Conservation (phyloP, 257 asterid genomes). For the Plectranthus barbatus region DNA sequence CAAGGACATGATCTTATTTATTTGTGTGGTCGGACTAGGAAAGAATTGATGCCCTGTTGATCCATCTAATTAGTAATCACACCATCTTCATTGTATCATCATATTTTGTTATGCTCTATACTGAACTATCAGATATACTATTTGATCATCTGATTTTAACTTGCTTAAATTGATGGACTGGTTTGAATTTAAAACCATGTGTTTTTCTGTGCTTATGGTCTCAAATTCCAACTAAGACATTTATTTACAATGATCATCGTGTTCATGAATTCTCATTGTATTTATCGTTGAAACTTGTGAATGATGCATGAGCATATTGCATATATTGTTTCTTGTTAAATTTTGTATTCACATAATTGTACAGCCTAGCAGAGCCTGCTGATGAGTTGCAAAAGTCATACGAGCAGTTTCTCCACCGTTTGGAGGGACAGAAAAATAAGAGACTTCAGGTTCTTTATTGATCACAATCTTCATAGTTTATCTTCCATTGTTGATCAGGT, state of each 20-base stretch:
- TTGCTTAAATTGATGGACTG: neutral
- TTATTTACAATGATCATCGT: neutral
- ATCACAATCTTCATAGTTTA: conserved; percentile 6
- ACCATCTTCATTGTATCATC: neutral
- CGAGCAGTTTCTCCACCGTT: conserved; percentile 74
- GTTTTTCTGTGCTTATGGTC: neutral
- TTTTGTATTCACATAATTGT: conserved; percentile 4
- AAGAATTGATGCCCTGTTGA: neutral
- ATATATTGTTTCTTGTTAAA: neutral
- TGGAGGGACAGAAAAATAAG: conserved; percentile 48
- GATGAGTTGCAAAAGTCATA: conserved; percentile 78
- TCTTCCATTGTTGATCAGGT: conserved; percentile 1
- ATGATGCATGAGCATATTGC: neutral
- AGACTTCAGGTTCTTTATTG: conserved; percentile 46
- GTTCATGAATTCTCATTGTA: neutral
- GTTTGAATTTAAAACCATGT: neutral
- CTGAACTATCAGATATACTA: neutral
- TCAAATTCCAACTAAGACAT: neutral
- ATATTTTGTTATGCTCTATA: neutral
- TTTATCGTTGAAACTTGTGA: neutral
- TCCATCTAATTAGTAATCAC: neutral
- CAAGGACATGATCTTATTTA: neutral
- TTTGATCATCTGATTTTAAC: neutral
- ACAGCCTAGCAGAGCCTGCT: conserved; percentile 90
- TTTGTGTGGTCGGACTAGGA: neutral